Evolutionary conservation across 495 filamentous ascomycete species (phyloP).

Genomic region (Aspergillus incahuasiensis): DNA sequence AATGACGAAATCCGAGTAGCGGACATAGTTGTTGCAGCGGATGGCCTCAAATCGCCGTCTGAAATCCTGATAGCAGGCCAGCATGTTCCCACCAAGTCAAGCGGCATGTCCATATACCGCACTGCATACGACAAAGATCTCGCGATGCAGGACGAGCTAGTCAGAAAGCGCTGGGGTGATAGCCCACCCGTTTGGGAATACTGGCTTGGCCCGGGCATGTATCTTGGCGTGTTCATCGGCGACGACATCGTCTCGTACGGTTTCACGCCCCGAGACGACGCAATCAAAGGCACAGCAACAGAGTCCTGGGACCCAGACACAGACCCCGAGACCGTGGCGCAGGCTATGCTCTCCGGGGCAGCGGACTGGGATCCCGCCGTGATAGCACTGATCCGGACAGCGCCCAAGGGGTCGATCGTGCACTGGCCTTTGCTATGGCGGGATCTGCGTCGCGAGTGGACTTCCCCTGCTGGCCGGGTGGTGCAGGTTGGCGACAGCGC

Average conservation of each 20-base stretch:
- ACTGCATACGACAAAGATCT: constrained; percentile 14
- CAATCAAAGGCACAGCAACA: constrained; percentile 8
- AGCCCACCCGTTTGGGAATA: constrained; percentile 9
- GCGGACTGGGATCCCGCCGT: constrained; percentile 61
- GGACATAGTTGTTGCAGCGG: constrained; percentile 52
- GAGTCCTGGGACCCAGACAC: constrained; percentile 53
- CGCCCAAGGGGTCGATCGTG: constrained; percentile 53
- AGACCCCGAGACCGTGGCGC: constrained; percentile 42
- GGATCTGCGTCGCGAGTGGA: constrained; percentile 63
- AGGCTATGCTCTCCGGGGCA: background rate
- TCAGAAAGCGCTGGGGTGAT: constrained; percentile 13
- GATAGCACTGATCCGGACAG: constrained; percentile 54
- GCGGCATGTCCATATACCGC: constrained; percentile 19
- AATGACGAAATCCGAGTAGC: constrained; percentile 34
- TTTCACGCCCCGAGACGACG: constrained; percentile 2
- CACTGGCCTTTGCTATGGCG: constrained; percentile 72
- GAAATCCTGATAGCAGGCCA: constrained; percentile 36
- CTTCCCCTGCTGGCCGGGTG: constrained; percentile 54
- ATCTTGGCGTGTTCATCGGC: constrained; percentile 13
- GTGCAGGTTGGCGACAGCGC: constrained; percentile 65
- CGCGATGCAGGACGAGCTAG: constrained; percentile 13
- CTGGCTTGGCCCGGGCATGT: constrained; percentile 19
- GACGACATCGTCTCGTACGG: background rate
- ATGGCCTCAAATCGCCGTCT: constrained; percentile 48
- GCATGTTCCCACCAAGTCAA: constrained; percentile 8